Evolutionary conservation across 2,329 filamentous ascomycete species (phyloP).

Genomic region (Lasiodiplodia gonubiensis): DNA sequence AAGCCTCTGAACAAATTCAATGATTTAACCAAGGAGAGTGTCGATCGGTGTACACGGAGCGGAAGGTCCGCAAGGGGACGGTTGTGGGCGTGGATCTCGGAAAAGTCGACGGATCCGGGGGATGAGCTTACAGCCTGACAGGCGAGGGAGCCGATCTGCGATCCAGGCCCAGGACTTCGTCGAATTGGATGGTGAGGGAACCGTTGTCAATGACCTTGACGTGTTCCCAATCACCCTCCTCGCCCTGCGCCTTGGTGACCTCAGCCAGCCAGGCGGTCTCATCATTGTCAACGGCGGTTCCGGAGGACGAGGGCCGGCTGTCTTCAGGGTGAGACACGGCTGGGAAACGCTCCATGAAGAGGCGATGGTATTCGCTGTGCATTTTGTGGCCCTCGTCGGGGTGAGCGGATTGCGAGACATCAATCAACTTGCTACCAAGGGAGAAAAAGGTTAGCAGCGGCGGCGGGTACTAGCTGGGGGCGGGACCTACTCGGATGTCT

Average conservation of each 20-base stretch:
- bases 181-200: constrained; percentile 47
- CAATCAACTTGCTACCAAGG: constrained; percentile 55
- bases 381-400: constrained; percentile 46
- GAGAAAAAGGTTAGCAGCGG: constrained; percentile 31
- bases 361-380: constrained; percentile 47
- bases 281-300: constrained; percentile 26
- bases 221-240: constrained; percentile 40
- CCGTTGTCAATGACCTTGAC: constrained; percentile 42
- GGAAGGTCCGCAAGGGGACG: constrained; percentile 4
- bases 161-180: constrained; percentile 38
- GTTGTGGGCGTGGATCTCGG: constrained; percentile 1
- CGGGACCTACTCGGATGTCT: constrained; percentile 53
- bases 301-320: constrained; percentile 29
- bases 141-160: constrained; percentile 25
- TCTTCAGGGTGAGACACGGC: constrained; percentile 14
- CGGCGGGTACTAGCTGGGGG: constrained; percentile 1
- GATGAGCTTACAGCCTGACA: constrained; percentile 8
- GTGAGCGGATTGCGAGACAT: constrained; percentile 52
- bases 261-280: constrained; percentile 33
- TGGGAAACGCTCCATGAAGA: constrained; percentile 51
- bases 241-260: constrained; percentile 38
- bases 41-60: neutral
- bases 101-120: constrained; percentile 3
- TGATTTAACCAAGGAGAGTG: constrained; percentile 2
- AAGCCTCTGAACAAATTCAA: neutral